Conservation (phyloP, 768 basidiomycete genomes). For the Trametes coccinea region DNA sequence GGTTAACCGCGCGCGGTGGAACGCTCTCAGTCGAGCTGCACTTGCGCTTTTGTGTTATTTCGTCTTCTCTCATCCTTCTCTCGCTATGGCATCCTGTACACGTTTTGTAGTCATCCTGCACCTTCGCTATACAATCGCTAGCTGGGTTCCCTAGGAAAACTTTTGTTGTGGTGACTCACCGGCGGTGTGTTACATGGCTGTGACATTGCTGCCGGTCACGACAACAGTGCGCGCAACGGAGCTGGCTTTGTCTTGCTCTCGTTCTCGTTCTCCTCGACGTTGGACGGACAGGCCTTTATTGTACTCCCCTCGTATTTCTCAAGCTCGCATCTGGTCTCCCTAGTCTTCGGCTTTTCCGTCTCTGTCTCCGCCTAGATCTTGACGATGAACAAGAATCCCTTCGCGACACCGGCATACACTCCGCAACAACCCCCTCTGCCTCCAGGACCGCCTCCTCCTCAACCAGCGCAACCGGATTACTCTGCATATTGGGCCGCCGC, state of each 20-base stretch:
- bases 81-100: neutral
- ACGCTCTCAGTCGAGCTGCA: neutral
- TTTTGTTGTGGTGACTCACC: constrained; percentile 2
- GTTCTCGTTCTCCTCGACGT: constrained; percentile 11
- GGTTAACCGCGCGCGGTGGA: neutral
- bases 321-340: neutral
- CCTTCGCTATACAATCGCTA: neutral
- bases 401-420: constrained; percentile 66
- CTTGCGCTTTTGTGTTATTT: neutral
- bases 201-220: constrained; percentile 13
- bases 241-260: neutral
- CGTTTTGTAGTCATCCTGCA: neutral
- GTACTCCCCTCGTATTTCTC: constrained; percentile 14
- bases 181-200: constrained; percentile 3
- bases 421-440: constrained; percentile 77
- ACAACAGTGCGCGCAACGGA: neutral
- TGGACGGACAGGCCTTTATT: constrained; percentile 3
- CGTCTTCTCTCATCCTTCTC: neutral
- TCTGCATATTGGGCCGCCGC: constrained; percentile 74
- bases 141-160: neutral
- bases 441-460: constrained; percentile 76
- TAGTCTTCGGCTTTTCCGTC: neutral
- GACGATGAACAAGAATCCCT: constrained; percentile 83
- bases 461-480: constrained; percentile 69
- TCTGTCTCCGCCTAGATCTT: constrained; percentile 5